A percentile compares a stretch with the other conserved stretches of the same genome.
Conservation (phyloP, 2,329 filamentous ascomycete species). For the Emergomyces africanus region DNA sequence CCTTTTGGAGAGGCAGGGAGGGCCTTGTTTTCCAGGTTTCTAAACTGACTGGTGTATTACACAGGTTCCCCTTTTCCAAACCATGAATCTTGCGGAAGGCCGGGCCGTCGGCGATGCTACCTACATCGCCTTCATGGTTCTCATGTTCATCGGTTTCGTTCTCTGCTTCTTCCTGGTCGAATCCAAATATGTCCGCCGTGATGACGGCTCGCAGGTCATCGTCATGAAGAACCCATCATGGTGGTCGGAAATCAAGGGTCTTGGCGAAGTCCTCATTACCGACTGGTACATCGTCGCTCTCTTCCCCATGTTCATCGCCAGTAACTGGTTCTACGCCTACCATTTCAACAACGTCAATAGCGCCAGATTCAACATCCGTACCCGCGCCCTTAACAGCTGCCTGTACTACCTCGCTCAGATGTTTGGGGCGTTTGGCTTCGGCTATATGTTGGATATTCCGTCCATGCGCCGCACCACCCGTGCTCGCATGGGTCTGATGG, state of each 20-base stretch:
- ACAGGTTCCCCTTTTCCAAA: slow-evolving; percentile 34
- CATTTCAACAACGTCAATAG: slow-evolving; percentile 64
- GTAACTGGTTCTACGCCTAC: slow-evolving; percentile 71
- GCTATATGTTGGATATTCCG: slow-evolving; percentile 54
- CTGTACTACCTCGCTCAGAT: slow-evolving; percentile 76
- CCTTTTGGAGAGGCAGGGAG: not conserved
- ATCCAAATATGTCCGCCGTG: slow-evolving; percentile 57
- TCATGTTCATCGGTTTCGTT: slow-evolving; percentile 60
- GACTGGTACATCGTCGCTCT: slow-evolving; percentile 63
- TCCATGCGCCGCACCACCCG: slow-evolving; percentile 50
- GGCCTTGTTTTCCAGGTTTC: not conserved
- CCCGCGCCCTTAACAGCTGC: slow-evolving; percentile 61
- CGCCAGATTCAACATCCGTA: slow-evolving; percentile 59
- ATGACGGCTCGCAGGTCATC: slow-evolving; percentile 68
- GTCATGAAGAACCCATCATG: slow-evolving; percentile 85
- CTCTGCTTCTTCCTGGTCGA: slow-evolving; percentile 59
- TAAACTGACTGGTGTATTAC: not conserved
- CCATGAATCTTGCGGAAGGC: slow-evolving; percentile 26
- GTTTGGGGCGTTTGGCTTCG: slow-evolving; percentile 59
- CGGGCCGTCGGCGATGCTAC: slow-evolving; percentile 52
- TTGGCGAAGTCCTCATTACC: slow-evolving; percentile 56
- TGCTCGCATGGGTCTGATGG: slow-evolving; percentile 50
- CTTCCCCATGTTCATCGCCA: slow-evolving; percentile 71
- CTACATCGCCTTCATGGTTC: slow-evolving; percentile 79
- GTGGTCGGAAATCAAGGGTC: slow-evolving; percentile 63